Conservation (phyloP, 495 filamentous ascomycete genomes). For the Hyaloscypha variabilis region DNA sequence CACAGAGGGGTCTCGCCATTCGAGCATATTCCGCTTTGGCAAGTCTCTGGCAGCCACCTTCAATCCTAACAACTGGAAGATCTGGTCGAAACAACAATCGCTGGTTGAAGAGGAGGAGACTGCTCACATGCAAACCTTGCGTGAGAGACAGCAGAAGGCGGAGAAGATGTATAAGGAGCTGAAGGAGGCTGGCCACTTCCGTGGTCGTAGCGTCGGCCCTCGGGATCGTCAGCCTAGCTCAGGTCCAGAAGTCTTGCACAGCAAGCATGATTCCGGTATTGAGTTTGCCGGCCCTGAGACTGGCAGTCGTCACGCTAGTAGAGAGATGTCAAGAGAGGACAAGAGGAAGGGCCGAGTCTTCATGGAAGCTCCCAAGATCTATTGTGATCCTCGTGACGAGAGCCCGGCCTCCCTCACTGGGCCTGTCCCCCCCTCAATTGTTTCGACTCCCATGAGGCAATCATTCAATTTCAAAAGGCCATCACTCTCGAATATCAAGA, state of each 20-base stretch:
- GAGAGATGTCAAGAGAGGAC: conserved; percentile 21
- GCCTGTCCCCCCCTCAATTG: not conserved
- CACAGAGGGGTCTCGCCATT: conserved; percentile 29
- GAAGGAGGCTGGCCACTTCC: conserved; percentile 57
- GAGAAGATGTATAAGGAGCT: conserved; percentile 62
- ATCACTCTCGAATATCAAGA: conserved; percentile 27
- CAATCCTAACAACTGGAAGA: conserved; percentile 50
- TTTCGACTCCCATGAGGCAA: conserved; percentile 8
- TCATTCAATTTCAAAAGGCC: conserved; percentile 26
- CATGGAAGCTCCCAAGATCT: conserved; percentile 17
- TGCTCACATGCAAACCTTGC: conserved; percentile 32
- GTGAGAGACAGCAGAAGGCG: conserved; percentile 48
- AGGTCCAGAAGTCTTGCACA: not conserved
- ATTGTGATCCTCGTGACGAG: conserved; percentile 1
- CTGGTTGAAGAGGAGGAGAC: conserved; percentile 37
- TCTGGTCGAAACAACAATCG: conserved; percentile 31
- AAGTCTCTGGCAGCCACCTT: conserved; percentile 59
- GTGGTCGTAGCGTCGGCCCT: conserved; percentile 1
- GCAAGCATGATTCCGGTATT: conserved; percentile 31
- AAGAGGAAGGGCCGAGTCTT: conserved; percentile 29
- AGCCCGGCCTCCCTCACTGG: conserved; percentile 16
- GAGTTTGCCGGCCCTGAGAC: conserved; percentile 13
- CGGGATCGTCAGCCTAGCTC: not conserved
- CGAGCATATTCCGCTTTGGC: conserved; percentile 62
- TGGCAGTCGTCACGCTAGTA: not conserved